Base-by-base conservation (phyloP, 2,329 filamentous ascomycete genomes). In the Nothophoma quercina region DNA sequence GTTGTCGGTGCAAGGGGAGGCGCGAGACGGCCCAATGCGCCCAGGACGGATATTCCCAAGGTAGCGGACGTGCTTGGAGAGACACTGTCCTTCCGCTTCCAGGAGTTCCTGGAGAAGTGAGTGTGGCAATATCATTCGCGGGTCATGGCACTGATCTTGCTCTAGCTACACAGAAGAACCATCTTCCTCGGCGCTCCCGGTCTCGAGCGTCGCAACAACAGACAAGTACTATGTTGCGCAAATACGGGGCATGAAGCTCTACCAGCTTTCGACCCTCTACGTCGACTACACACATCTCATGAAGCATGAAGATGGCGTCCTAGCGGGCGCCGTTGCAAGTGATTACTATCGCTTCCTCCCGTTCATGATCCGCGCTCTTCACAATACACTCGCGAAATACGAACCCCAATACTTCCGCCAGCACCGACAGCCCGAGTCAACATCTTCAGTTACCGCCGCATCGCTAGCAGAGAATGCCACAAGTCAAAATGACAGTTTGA, bases 341-440 rank as follows among this genome's bases (percentile, higher is more conserved):
- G 89, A 96, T 69, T 98, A 97, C 80, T 98, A 97, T 75, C 90
- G 95, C 62, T 96, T 96, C 72, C 83, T 96, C 19, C 95, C 95
- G 2, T 99, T 95, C 73, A 85, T 99, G 67, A 91, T 90, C 18
- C 86, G 89, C 59, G 93, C 89, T 21, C 80, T 99, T 34, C 92
- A 99, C 78, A 96, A 92, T 68, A 86, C 96, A 76, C 96, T 99
- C 65, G 88, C 91, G 62, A 96, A 96, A 77, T 89, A 97, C 77
- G 93, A 97, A 74, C 91, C 95, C 5, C 84, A 89, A 70, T 99
- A 98, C 78, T 98, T 96, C 78, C 85, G 90, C 64, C 89, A 96
- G 69, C 93, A 98, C 79, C 86, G 91, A 44, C 92, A 96, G 73
- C 88, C 91, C 5, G 89, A 76, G n/a, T 79, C 88, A 2, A 86